Evolutionary conservation across 2,329 filamentous ascomycete genomes (phyloP).

Genomic region (Pyrenophora graminea): DNA sequence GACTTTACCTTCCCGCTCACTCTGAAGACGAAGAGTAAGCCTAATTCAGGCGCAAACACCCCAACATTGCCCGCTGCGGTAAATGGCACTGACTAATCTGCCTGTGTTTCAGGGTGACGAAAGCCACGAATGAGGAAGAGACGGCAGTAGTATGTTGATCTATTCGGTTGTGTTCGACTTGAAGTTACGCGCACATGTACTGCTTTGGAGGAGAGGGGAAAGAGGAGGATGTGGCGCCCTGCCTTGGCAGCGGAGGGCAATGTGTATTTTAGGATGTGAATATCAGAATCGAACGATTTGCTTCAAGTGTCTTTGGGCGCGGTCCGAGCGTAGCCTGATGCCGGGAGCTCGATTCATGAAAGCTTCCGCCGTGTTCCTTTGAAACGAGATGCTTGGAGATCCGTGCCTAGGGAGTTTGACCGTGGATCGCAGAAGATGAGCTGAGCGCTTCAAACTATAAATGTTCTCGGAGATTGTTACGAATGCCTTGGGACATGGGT

Average conservation of each 20-base stretch:
- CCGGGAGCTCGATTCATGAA: neutral
- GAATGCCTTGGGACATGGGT: neutral
- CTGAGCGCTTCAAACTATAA: neutral
- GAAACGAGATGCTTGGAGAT: neutral
- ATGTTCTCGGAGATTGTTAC: neutral
- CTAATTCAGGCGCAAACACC: conserved; percentile 37
- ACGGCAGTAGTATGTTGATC: conserved; percentile 8
- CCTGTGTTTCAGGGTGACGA: conserved; percentile 8
- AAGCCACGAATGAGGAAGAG: conserved; percentile 5
- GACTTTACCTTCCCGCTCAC: conserved; percentile 74
- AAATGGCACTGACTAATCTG: conserved; percentile 35
- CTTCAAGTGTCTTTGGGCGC: neutral
- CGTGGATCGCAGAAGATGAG: neutral
- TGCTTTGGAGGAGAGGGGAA: conserved; percentile 6
- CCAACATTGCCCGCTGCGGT: conserved; percentile 31
- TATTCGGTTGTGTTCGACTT: conserved; percentile 10
- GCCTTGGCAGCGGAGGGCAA: neutral
- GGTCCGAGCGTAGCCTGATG: neutral
- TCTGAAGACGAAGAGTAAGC: conserved; percentile 56
- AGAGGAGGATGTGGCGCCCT: neutral
- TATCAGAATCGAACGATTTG: conserved; percentile 3
- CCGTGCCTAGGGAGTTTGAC: neutral
- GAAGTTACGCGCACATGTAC: conserved; percentile 8
- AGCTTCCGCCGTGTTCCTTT: neutral
- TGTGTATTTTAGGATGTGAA: conserved; percentile 13